A percentile compares a stretch with the other conserved stretches of the same genome.
Evolutionary conservation across 1,284 basidiomycete genomes (phyloP).

Genomic region (Sanghuangporus weigelae): DNA sequence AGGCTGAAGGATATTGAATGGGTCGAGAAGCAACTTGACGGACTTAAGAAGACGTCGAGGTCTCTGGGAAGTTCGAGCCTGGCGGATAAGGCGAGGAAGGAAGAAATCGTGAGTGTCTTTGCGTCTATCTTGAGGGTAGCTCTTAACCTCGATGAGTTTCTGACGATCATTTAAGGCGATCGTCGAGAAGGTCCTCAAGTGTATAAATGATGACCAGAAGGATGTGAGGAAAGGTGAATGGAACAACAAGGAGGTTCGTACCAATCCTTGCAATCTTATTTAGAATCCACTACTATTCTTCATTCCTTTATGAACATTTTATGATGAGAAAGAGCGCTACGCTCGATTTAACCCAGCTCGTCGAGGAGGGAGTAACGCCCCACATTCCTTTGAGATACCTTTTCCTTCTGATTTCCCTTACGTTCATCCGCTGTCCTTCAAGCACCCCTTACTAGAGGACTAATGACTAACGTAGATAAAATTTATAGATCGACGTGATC

Average conservation of each 20-base stretch:
- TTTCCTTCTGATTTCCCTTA: conserved; percentile 37
- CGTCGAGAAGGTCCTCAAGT: conserved; percentile 82
- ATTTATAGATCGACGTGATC: conserved; percentile 84
- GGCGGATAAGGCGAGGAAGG: conserved; percentile 94
- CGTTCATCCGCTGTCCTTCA: not conserved
- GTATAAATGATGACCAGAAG: conserved; percentile 77
- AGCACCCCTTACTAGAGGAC: not conserved
- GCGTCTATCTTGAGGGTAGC: conserved; percentile 9
- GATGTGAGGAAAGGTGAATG: conserved; percentile 95
- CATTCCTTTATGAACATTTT: conserved; percentile 16
- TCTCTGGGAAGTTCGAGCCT: conserved; percentile 75
- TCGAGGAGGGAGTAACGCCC: conserved; percentile 69
- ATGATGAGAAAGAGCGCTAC: conserved; percentile 76
- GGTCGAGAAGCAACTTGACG: conserved; percentile 90
- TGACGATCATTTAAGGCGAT: conserved; percentile 50
- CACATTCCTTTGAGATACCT: conserved; percentile 53
- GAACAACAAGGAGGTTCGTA: conserved; percentile 93
- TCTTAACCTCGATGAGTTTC: conserved; percentile 12
- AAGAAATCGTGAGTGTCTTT: conserved; percentile 74
- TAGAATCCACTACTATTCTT: not conserved
- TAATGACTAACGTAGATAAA: not conserved
- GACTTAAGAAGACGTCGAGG: conserved; percentile 67
- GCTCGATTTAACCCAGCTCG: conserved; percentile 76
- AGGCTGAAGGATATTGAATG: conserved; percentile 98
- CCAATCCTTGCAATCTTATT: not conserved